Evolutionary conservation across 176 grass and related monocot genomes (phyloP).

Genomic region (Cymbopogon citratus): DNA sequence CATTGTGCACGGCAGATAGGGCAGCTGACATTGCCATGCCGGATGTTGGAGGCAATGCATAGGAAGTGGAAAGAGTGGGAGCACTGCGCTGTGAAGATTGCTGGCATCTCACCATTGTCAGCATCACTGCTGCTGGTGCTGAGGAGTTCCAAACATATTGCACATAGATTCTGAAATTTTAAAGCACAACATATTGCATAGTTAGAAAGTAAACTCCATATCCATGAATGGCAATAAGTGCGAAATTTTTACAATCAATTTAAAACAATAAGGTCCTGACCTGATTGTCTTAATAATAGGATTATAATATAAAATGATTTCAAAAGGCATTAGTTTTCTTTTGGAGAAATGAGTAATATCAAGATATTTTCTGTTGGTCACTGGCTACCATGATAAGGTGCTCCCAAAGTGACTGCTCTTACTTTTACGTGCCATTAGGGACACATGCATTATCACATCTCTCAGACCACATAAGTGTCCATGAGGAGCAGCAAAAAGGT

Average conservation of each 20-base stretch:
- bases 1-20: slow-evolving; percentile 91
- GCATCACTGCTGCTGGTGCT: slow-evolving; percentile 8
- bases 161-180: slow-evolving; percentile 66
- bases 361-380: neutral
- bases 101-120: slow-evolving; percentile 21
- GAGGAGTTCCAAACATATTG: slow-evolving; percentile 89
- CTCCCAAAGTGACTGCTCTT: neutral
- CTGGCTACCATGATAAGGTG: neutral
- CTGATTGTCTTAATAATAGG: neutral
- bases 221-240: neutral
- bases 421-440: slow-evolving; percentile 15
- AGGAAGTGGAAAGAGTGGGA: slow-evolving; percentile 79
- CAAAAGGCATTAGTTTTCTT: neutral
- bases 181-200: neutral
- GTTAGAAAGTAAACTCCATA: neutral
- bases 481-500: slow-evolving; percentile 12
- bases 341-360: neutral
- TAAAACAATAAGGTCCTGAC: neutral
- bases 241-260: neutral
- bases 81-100: slow-evolving; percentile 76
- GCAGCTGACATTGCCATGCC: slow-evolving; percentile 78
- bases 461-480: slow-evolving; percentile 6
- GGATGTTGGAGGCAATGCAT: slow-evolving; percentile 90
- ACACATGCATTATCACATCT: slow-evolving; percentile 14
- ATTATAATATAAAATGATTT: neutral